Percentiles rank a stretch among this genome's conserved stretches.
phyloP scores from a whole-genome alignment of 768 basidiomycete genomes.

The Pulveroboletus sp. region DNA sequence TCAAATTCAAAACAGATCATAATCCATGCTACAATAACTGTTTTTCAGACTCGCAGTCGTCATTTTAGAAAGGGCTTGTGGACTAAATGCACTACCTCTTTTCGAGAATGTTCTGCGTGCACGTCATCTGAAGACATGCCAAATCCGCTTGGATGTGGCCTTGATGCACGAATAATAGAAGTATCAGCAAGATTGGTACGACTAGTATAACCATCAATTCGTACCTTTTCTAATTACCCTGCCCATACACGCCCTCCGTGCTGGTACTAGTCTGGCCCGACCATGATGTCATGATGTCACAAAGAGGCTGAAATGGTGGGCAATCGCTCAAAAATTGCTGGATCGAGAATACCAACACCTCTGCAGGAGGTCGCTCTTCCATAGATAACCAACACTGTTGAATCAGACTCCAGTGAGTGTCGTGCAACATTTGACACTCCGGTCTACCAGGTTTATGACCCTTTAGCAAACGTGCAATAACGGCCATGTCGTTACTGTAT shows the following conservation, averaged over 20 bases:
- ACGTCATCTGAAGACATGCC: too few species aligned
- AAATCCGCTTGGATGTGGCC: too few species aligned
- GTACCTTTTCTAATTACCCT: not conserved
- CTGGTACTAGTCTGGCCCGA: not conserved
- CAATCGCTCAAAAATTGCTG: not conserved
- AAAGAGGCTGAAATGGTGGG: not conserved
- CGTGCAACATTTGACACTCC: not conserved
- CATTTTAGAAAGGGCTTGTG: too few species aligned
- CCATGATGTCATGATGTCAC: not conserved
- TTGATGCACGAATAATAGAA: too few species aligned
- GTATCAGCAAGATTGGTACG: too few species aligned
- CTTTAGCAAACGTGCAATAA: conserved; percentile 6
- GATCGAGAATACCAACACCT: not conserved
- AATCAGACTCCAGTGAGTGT: conserved; percentile 9
- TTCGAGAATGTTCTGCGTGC: too few species aligned
- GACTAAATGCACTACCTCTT: too few species aligned
- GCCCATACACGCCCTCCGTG: not conserved
- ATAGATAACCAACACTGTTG: conserved; percentile 6
- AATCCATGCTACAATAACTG: too few species aligned
- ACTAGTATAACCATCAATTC: not conserved
- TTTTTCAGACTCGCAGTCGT: too few species aligned
- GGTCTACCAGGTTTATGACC: conserved; percentile 6
- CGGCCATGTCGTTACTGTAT: not conserved
- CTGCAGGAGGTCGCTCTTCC: not conserved
- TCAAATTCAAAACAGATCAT: too few species aligned